Percentiles rank a stretch among this genome's conserved stretches.
Evolutionary conservation across 2,329 filamentous ascomycete genomes (phyloP).

Genomic region (Apiospora saccharicola): DNA sequence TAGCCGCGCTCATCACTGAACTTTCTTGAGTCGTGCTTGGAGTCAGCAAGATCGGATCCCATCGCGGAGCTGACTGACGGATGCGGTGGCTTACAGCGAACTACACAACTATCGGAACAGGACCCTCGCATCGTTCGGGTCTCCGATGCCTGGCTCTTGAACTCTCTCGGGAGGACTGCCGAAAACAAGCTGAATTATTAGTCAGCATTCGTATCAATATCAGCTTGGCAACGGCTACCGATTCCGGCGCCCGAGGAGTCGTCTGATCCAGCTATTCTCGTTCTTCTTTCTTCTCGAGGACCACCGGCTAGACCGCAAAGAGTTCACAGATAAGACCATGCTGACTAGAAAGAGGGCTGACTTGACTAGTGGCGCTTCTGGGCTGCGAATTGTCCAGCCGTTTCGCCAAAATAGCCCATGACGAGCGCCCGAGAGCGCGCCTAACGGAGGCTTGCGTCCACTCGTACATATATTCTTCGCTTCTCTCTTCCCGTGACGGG

Average conservation of each 20-base stretch:
- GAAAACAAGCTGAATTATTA: not conserved
- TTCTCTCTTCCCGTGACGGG: not conserved
- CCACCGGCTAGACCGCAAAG: not conserved
- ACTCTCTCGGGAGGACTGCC: not conserved
- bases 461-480: not conserved
- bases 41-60: constrained; percentile 1
- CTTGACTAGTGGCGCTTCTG: constrained; percentile 3
- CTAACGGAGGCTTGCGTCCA: not conserved
- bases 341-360: not conserved
- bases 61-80: not conserved
- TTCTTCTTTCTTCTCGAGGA: not conserved
- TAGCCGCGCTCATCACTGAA: constrained; percentile 2
- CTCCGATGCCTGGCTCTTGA: not conserved
- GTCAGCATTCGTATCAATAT: not conserved
- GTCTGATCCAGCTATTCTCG: no score
- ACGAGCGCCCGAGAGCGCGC: not conserved
- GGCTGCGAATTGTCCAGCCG: not conserved
- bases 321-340: not conserved
- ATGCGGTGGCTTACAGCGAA: not conserved
- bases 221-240: not conserved
- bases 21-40: not conserved
- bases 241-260: not conserved
- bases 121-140: not conserved
- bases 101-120: not conserved
- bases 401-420: not conserved